A percentile compares a stretch with the other conserved stretches of the same genome.
phyloP scores from a whole-genome alignment of 169 alveolate genomes.

The Cryptosporidium sp. region DNA sequence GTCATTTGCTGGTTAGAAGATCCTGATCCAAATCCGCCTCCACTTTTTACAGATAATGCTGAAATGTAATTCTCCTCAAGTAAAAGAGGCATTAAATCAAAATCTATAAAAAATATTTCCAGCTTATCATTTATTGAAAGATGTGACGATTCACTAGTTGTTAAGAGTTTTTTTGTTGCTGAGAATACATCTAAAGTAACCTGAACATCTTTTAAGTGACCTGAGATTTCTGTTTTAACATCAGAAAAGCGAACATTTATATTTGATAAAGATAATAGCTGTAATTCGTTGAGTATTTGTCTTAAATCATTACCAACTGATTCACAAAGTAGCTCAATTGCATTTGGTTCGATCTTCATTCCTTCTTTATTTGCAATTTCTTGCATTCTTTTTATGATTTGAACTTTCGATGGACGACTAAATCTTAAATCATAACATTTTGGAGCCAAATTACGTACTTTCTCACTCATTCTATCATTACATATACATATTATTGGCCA shows the following conservation, averaged over 20 bases:
- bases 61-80: constrained; percentile 93
- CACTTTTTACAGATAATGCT: constrained; percentile 75
- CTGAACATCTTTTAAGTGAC: constrained; percentile 85
- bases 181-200: constrained; percentile 89
- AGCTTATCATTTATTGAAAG: constrained; percentile 81
- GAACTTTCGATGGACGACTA: constrained; percentile 87
- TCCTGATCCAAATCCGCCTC: constrained; percentile 78
- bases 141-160: constrained; percentile 81
- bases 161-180: constrained; percentile 87
- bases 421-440: constrained; percentile 95
- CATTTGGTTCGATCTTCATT: constrained; percentile 86
- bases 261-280: constrained; percentile 85
- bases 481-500: constrained; percentile 98
- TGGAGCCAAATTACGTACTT: constrained; percentile 89
- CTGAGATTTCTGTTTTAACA: constrained; percentile 81
- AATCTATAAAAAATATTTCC: constrained; percentile 94
- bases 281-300: constrained; percentile 90
- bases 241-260: constrained; percentile 80
- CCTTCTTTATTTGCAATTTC: constrained; percentile 90
- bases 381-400: constrained; percentile 86
- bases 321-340: constrained; percentile 89
- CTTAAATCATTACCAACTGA: constrained; percentile 93
- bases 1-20: constrained; percentile 79
- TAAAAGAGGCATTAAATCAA: constrained; percentile 93
- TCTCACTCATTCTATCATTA: constrained; percentile 92